Base-by-base conservation (phyloP, 108 stramenopile genomes). In the Discostella stelligeroides region DNA sequence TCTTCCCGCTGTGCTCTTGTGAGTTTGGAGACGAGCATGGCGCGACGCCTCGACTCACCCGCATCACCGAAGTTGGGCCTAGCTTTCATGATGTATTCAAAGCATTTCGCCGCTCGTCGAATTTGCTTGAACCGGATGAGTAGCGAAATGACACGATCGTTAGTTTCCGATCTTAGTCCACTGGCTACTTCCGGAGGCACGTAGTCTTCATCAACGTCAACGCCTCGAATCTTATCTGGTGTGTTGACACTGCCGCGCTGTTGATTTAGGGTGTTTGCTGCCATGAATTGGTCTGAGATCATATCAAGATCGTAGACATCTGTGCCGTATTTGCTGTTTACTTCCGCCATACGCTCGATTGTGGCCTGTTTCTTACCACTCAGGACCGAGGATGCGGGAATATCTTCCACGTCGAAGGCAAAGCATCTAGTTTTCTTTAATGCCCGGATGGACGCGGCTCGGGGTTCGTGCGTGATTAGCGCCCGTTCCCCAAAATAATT, bases 401-500 rank as follows among this genome's bases (percentile, higher is more conserved):
- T 91, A 39, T 89, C 88, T 42, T 88, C 74, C 20, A 82, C 59
- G 24, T 92, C 86, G 61, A 92, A 90, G 25, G 88, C 85, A 62
- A 86, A 86, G 55, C 85, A 86, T 12, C 75, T 57, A 7, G 88
- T 89, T 20, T 80, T 81, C 18, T 78, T 78, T 67, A 64, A 49
- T 1, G 93, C 91, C 9, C 88, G 88, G 43, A 96, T 90, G 66
- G 82, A 90, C 0, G 95, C 95, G 13, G 95, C 95, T 5, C 95
- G 87, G 3, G 92, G 93, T 72, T 96, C 93, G 29, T 89, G 85
- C 0, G 95, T 96, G 39, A 96, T 87, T 20, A 96, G 72, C 24
- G 91, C 82, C n/a, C 92, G 83, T 82, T 96, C 95, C 15, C 95
- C 95, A 73, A 96, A 96, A 69, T 83, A 94, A 46, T 93, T 88